phyloP scores from a whole-genome alignment of 352 stramenopile species.

The Pythium grandisporangium region DNA sequence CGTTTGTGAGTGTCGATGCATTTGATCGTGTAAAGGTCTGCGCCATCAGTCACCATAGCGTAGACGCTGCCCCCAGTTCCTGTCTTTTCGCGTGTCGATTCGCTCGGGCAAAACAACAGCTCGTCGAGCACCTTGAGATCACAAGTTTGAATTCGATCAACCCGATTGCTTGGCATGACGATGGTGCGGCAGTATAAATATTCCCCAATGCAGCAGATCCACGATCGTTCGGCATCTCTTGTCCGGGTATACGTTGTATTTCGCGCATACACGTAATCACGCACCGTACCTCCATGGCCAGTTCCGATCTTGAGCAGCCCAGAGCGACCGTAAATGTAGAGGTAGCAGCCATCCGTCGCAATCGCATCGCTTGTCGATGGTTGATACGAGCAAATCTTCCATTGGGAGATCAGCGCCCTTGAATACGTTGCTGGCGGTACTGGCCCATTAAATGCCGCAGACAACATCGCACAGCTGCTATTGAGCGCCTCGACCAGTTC shows the following conservation, averaged over 20 bases:
- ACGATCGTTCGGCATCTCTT: constrained; percentile 62
- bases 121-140: constrained; percentile 39
- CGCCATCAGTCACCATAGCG: constrained; percentile 57
- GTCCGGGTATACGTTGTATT: constrained; percentile 47
- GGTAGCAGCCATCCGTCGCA: constrained; percentile 50
- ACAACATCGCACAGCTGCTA: too few relatives aligned
- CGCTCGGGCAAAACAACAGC: constrained; percentile 41
- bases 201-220: constrained; percentile 56
- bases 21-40: constrained; percentile 50
- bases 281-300: constrained; percentile 44
- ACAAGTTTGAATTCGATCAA: constrained; percentile 44
- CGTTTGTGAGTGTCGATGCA: constrained; percentile 54
- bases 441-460: too few relatives aligned
- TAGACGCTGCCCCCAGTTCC: constrained; percentile 58
- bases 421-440: constrained; percentile 48
- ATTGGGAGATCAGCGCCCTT: constrained; percentile 44
- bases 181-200: constrained; percentile 70
- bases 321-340: constrained; percentile 58
- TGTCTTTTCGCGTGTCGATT: constrained; percentile 15
- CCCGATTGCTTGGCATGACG: constrained; percentile 45
- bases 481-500: too few relatives aligned
- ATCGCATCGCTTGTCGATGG: constrained; percentile 61
- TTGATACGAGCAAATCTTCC: constrained; percentile 56
- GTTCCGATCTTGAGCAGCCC: constrained; percentile 69
- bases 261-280: constrained; percentile 62